Evolutionary conservation across 1,284 basidiomycete species (phyloP).

Genomic region (Heterobasidion occidentale): DNA sequence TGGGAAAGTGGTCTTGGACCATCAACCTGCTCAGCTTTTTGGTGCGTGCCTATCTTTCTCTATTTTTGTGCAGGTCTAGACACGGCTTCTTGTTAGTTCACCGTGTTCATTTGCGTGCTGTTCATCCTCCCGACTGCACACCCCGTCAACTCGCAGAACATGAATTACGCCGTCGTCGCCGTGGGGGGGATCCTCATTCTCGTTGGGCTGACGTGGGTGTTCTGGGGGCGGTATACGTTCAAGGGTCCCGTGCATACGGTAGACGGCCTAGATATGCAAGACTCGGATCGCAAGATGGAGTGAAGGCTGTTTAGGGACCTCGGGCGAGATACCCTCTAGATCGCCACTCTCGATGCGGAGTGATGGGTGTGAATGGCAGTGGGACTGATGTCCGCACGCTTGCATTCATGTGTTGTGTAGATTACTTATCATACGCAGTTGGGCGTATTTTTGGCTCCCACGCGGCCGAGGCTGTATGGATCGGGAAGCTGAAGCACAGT

Average conservation of each 20-base stretch:
- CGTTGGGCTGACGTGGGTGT: slow-evolving; percentile 31
- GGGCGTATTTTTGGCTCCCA: too few species aligned
- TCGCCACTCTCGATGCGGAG: too few species aligned
- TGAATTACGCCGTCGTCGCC: slow-evolving; percentile 57
- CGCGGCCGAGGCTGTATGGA: too few species aligned
- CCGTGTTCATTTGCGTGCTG: slow-evolving; percentile 44
- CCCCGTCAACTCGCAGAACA: slow-evolving; percentile 50
- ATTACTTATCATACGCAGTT: too few species aligned
- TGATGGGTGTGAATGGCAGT: too few species aligned
- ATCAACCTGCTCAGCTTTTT: slow-evolving; percentile 41
- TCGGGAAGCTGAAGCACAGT: too few species aligned
- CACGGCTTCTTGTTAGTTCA: slow-evolving; percentile 31
- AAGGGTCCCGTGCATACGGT: slow-evolving; percentile 23
- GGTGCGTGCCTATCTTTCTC: slow-evolving; percentile 21
- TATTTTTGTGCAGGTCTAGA: neutral
- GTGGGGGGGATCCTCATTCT: slow-evolving; percentile 36
- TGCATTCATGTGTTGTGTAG: too few species aligned
- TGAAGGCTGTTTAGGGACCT: neutral
- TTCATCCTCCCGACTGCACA: slow-evolving; percentile 54
- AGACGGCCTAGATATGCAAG: neutral
- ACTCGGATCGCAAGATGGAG: neutral
- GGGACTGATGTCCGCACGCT: too few species aligned
- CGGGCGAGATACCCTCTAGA: too few species aligned
- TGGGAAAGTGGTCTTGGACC: slow-evolving; percentile 45
- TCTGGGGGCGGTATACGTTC: slow-evolving; percentile 28